Evolutionary conservation across 2,329 filamentous ascomycete species (phyloP).

Genomic region (Ophiostoma novo-ulmi): DNA sequence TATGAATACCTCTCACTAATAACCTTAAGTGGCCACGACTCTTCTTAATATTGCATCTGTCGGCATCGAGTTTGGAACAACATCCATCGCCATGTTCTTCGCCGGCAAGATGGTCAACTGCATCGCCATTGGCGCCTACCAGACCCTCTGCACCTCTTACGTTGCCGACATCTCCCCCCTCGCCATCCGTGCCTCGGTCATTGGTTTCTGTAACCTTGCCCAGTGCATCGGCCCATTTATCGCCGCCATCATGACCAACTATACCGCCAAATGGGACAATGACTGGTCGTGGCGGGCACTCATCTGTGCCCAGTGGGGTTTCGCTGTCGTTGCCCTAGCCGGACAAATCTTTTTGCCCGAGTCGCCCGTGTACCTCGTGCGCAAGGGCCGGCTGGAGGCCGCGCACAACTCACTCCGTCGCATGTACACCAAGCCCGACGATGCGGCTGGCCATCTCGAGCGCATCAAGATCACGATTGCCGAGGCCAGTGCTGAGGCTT

Average conservation of each 20-base stretch:
- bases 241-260: constrained; percentile 29
- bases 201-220: constrained; percentile 21
- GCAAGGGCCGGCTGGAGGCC: constrained; percentile 28
- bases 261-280: constrained; percentile 30
- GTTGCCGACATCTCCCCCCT: constrained; percentile 24
- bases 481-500: constrained; percentile 31
- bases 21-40: background rate
- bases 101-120: constrained; percentile 22
- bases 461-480: constrained; percentile 56
- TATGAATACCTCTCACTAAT: background rate
- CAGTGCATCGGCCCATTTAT: constrained; percentile 28
- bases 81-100: constrained; percentile 22
- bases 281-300: constrained; percentile 48
- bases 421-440: constrained; percentile 15
- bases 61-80: constrained; percentile 21
- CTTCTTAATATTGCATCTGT: constrained; percentile 16
- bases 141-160: constrained; percentile 22
- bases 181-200: constrained; percentile 22
- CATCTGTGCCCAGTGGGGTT: constrained; percentile 48
- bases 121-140: constrained; percentile 19
- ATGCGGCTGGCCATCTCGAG: constrained; percentile 21
- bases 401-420: constrained; percentile 30
- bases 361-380: constrained; percentile 21
- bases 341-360: constrained; percentile 39
- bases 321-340: constrained; percentile 41